Percentiles rank a stretch among this genome's conserved stretches.
Conservation (phyloP, 257 asterid species). For the Primulina tabacum region DNA sequence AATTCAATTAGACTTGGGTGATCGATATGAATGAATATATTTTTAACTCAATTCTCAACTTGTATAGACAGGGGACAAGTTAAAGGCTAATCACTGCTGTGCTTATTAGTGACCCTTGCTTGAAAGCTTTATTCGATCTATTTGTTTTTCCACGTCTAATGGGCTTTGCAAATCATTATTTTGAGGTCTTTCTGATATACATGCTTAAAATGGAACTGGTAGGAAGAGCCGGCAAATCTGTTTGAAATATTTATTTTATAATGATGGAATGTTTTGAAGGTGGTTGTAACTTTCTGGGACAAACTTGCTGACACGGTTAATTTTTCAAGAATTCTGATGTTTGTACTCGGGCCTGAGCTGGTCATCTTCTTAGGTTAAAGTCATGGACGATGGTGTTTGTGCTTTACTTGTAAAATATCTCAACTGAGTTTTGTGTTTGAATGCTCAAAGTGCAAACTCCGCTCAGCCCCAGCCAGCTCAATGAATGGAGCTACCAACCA, state of each 20-base stretch:
- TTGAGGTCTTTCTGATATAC: neutral
- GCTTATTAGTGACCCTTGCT: conserved; percentile 9
- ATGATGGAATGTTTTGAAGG: neutral
- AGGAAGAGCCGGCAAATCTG: neutral
- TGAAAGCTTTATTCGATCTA: neutral
- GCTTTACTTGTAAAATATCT: conserved; percentile 14
- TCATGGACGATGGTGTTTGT: neutral
- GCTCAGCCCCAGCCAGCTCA: conserved; percentile 14
- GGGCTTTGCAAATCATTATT: neutral
- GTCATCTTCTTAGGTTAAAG: conserved; percentile 12
- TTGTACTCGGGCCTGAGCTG: neutral
- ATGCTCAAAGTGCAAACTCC: neutral
- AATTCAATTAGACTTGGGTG: neutral
- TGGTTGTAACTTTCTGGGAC: neutral
- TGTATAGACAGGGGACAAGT: conserved; percentile 11
- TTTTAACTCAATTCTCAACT: neutral
- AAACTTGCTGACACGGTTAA: neutral
- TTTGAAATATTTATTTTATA: too few species aligned
- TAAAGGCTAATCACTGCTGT: neutral
- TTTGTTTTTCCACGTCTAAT: neutral
- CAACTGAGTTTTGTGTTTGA: neutral
- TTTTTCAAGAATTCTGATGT: too few species aligned
- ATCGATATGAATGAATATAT: neutral
- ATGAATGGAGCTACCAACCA: neutral
- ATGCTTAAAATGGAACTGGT: neutral